A percentile compares a stretch with the other conserved stretches of the same genome.
Evolutionary conservation across 1,139 yeast species (phyloP).

Genomic region (Blastobotrys aristatus): DNA sequence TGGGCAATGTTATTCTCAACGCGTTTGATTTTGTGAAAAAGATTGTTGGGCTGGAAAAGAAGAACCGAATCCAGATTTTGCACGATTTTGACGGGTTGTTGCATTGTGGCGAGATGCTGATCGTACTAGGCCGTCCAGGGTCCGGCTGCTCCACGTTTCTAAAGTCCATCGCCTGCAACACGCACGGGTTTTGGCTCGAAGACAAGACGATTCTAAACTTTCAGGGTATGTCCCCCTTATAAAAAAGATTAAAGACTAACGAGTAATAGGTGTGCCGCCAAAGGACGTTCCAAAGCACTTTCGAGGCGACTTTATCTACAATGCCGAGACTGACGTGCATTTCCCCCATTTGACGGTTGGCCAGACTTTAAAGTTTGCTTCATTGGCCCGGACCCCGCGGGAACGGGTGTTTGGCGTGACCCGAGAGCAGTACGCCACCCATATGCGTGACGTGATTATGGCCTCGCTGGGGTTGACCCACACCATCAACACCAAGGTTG

Average conservation of each 20-base stretch:
- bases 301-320: constrained; percentile 68
- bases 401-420: constrained; percentile 57
- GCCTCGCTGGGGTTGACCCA: constrained; percentile 65
- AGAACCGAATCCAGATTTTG: constrained; percentile 48
- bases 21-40: constrained; percentile 26
- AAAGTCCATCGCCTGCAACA: constrained; percentile 63
- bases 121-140: constrained; percentile 79
- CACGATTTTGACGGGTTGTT: constrained; percentile 64
- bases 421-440: constrained; percentile 55
- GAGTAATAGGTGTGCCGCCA: constrained; percentile 27
- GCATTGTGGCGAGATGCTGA: constrained; percentile 67
- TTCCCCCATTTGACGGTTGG: constrained; percentile 72
- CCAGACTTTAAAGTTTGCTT: constrained; percentile 62
- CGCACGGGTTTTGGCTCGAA: constrained; percentile 64
- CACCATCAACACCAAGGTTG: constrained; percentile 63
- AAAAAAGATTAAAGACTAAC: neutral
- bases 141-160: constrained; percentile 78
- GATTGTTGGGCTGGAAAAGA: constrained; percentile 22
- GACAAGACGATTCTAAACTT: constrained; percentile 41
- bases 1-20: constrained; percentile 44
- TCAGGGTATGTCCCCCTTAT: constrained; percentile 22
- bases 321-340: constrained; percentile 67
- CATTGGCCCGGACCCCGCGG: constrained; percentile 58
- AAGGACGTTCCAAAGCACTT: constrained; percentile 46
- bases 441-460: constrained; percentile 62